These are phyloP conservation scores for Fusarium sp. DNA, from an alignment of 2,329 filamentous ascomycete species.

Conservation along the genomic window DNA sequence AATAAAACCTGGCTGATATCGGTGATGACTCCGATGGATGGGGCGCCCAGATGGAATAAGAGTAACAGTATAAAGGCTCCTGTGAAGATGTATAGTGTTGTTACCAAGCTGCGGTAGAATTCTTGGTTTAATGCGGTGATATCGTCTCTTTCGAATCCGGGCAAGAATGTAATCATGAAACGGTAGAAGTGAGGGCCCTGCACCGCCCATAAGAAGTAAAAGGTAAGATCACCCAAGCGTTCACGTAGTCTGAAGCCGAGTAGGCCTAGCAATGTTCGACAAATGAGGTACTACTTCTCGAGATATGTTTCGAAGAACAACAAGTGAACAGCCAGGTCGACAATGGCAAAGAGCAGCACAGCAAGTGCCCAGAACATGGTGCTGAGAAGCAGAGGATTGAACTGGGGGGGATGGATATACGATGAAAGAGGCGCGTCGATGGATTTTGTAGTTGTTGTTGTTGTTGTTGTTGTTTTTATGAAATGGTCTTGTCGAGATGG, in stretches of 20 bases:
- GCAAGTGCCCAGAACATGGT: not conserved
- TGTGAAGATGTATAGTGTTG: too few species aligned
- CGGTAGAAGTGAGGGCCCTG: too few species aligned
- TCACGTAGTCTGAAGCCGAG: not conserved
- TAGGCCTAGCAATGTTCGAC: not conserved
- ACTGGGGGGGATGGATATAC: not conserved
- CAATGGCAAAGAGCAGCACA: not conserved
- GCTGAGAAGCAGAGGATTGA: not conserved
- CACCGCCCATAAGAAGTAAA: not conserved
- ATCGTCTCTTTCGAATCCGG: too few species aligned
- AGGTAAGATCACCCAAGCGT: not conserved
- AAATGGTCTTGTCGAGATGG: conserved; percentile 3
- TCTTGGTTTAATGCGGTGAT: too few species aligned
- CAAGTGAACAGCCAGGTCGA: not conserved
- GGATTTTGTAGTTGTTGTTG: not conserved
- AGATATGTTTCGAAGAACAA: not conserved
- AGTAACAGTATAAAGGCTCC: too few species aligned
- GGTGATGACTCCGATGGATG: too few species aligned
- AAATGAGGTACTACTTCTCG: not conserved
- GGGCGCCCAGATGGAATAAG: too few species aligned
- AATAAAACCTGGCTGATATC: too few species aligned
- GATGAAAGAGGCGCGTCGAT: not conserved
- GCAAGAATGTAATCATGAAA: too few species aligned
- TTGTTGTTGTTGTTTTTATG: not conserved
- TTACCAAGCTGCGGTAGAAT: too few species aligned